Conservation (phyloP, 75 land plant genomes). For the Picea glauca region DNA sequence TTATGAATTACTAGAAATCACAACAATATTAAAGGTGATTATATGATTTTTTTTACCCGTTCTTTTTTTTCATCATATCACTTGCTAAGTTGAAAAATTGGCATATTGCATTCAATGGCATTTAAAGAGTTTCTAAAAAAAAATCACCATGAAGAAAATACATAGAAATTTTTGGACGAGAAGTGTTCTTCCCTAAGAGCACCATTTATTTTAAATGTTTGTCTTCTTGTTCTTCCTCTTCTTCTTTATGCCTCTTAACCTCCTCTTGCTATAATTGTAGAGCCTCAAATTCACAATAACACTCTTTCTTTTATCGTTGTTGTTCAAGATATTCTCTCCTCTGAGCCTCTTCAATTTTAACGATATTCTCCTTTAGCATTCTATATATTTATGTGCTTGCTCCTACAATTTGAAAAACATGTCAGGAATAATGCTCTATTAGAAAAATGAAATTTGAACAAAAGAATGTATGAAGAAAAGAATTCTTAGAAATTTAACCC, state of each 20-base stretch:
- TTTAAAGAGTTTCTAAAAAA: too few relatives aligned
- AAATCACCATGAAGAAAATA: conserved; percentile 30
- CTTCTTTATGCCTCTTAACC: conserved; percentile 61
- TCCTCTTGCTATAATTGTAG: conserved; percentile 83
- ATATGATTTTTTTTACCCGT: too few relatives aligned
- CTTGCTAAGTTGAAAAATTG: too few relatives aligned
- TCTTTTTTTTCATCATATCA: too few relatives aligned
- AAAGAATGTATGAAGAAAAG: background rate
- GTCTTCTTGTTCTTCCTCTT: conserved; percentile 59
- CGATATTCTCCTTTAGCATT: conserved; percentile 80
- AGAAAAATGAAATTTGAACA: too few relatives aligned
- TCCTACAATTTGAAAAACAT: conserved; percentile 43
- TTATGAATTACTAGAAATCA: too few relatives aligned
- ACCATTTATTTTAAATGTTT: conserved; percentile 42
- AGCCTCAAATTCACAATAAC: conserved; percentile 77
- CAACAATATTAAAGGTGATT: too few relatives aligned
- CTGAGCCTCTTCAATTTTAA: conserved; percentile 79
- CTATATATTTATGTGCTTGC: conserved; percentile 72
- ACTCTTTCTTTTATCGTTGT: conserved; percentile 75
- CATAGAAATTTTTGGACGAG: conserved; percentile 63
- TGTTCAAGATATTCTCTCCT: conserved; percentile 79
- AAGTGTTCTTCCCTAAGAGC: conserved; percentile 57
- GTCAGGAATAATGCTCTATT: background rate
- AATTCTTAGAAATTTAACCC: background rate
- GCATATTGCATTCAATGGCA: too few relatives aligned